Percentiles rank a stretch among this genome's conserved stretches.
These are phyloP conservation scores for Tetrahymena elliotti DNA, from an alignment of 73 alveolate genomes.

Conservation along the genomic window DNA sequence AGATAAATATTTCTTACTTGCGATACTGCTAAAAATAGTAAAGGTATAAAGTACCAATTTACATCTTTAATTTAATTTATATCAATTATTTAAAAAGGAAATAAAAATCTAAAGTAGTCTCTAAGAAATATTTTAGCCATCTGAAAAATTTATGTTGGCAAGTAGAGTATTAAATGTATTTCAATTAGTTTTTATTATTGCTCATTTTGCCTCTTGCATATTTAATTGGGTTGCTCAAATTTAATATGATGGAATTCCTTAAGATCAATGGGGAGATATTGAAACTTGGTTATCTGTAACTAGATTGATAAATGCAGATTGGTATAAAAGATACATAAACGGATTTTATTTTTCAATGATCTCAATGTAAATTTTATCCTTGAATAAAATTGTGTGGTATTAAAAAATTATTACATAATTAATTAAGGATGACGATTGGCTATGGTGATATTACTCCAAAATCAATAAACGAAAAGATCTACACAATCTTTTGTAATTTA, in stretches of 20 bases:
- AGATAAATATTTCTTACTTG: not conserved
- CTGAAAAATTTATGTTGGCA: not conserved
- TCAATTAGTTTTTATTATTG: not conserved
- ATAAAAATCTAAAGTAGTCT: not conserved
- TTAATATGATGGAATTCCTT: not conserved
- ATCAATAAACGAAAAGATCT: not conserved
- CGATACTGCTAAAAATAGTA: not conserved
- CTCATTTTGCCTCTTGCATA: not conserved
- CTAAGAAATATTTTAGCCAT: not conserved
- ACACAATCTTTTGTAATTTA: not conserved
- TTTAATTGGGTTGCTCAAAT: not conserved
- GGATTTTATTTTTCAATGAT: not conserved
- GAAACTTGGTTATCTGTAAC: not conserved
- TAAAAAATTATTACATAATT: not conserved
- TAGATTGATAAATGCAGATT: not conserved
- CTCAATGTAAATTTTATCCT: not conserved
- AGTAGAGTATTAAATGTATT: not conserved
- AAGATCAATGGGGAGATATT: not conserved
- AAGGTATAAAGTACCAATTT: not conserved
- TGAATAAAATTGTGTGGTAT: not conserved
- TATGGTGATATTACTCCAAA: not conserved
- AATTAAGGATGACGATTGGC: not conserved
- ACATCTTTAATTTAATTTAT: not conserved
- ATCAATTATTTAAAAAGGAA: not conserved
- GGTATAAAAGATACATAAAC: not conserved